Evolutionary conservation across 345 rosid species (phyloP).

Genomic region (Firmiana major): DNA sequence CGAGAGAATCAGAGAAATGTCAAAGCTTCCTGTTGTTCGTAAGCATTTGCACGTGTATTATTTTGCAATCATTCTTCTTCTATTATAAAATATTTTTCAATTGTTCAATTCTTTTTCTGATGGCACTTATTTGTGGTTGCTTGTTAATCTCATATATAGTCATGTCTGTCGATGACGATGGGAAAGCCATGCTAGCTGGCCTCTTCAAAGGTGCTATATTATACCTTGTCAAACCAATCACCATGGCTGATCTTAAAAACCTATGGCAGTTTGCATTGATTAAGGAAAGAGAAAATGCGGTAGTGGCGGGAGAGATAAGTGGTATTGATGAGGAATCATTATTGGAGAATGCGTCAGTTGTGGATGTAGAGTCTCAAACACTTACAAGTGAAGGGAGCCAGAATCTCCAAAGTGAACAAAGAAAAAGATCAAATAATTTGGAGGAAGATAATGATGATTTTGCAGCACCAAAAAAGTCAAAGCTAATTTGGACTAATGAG

Average conservation of each 20-base stretch:
- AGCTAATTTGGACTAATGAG: conserved; percentile 41
- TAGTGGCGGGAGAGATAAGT: not conserved
- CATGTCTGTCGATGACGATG: conserved; percentile 26
- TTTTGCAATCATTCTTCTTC: not conserved
- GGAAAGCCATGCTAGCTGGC: conserved; percentile 30
- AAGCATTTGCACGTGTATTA: conserved; percentile 11
- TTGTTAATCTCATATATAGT: conserved; percentile 29
- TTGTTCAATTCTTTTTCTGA: not conserved
- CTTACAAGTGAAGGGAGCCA: not conserved
- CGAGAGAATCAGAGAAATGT: conserved; percentile 28
- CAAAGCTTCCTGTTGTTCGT: conserved; percentile 44
- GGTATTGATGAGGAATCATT: not conserved
- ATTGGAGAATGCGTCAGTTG: conserved; percentile 14
- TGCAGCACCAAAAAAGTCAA: conserved; percentile 31
- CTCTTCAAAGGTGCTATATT: conserved; percentile 42
- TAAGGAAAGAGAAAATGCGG: conserved; percentile 3
- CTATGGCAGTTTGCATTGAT: conserved; percentile 45
- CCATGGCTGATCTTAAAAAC: conserved; percentile 22
- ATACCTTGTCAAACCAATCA: conserved; percentile 44
- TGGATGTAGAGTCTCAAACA: conserved; percentile 12
- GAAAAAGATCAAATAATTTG: conserved; percentile 17
- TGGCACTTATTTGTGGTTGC: not conserved
- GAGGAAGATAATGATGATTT: conserved; percentile 11
- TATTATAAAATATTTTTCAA: not conserved
- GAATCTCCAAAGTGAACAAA: conserved; percentile 13